Conservation (phyloP, 2,329 filamentous ascomycete genomes). For the Anisogramma anomala region DNA sequence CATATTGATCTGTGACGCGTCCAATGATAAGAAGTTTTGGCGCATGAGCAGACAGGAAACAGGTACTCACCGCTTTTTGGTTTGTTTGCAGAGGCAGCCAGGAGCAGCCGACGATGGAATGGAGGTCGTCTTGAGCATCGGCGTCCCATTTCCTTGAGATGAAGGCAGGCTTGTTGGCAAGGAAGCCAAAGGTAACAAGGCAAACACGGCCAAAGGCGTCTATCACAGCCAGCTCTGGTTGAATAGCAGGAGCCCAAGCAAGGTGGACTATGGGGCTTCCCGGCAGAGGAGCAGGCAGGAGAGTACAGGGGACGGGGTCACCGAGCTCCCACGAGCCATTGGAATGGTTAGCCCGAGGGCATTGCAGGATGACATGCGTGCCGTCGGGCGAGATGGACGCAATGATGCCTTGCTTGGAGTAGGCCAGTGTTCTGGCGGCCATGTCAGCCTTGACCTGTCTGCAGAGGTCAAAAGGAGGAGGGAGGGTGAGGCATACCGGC, state of each 20-base stretch:
- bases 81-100: conserved; percentile 57
- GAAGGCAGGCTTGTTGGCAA: conserved; percentile 57
- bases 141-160: conserved; percentile 48
- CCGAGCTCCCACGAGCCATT: conserved; percentile 67
- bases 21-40: neutral
- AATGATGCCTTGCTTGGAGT: conserved; percentile 80
- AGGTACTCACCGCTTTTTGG: neutral
- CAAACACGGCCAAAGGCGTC: conserved; percentile 69
- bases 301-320: conserved; percentile 53
- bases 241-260: conserved; percentile 62
- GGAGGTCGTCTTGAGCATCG: conserved; percentile 64
- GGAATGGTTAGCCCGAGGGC: conserved; percentile 56
- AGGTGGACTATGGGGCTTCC: conserved; percentile 65
- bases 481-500: conserved; percentile 49
- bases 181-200: conserved; percentile 59
- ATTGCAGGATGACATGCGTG: conserved; percentile 57
- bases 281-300: conserved; percentile 48
- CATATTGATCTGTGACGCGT: conserved; percentile 30
- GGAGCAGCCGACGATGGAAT: conserved; percentile 69
- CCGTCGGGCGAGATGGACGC: conserved; percentile 69
- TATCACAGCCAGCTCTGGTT: conserved; percentile 70
- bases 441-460: conserved; percentile 13
- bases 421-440: conserved; percentile 57
- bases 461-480: neutral
- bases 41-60: conserved; percentile 16